Base-by-base conservation (phyloP, 2,329 filamentous ascomycete genomes). In the Cryphonectria parasitica region DNA sequence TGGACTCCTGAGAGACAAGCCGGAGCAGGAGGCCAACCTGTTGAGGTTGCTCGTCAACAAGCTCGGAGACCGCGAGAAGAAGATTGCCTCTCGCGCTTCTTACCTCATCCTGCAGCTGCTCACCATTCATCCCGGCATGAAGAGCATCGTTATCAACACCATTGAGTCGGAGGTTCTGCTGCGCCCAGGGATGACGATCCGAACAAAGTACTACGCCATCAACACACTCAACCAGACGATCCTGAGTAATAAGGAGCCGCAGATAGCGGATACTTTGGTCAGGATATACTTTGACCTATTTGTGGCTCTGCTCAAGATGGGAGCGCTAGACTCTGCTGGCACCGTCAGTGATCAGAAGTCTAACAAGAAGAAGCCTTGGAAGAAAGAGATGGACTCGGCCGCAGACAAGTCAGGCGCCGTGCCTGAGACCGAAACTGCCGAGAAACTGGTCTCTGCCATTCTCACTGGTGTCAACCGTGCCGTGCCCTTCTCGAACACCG, bases 211-310 rank as follows among this genome's bases (percentile, higher is more conserved):
- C 82, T 98, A 97, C 80, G 95, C 94, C 45, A 91, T 97, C 79
- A 98, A 98, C 79, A 98, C 96, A 0, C 86, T 99, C 65, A 99
- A 99, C 79, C 97, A 99, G 82, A 98, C 95, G 0, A 95, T 98
- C 65, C 82, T 99, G 65, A 97, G 93, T 79, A 88, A 83, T 68
- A 96, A 92, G 76, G 95, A 98, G 77, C 91, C 94, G 54, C 86
- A 89, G 25, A 87, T 97, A 25, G 95, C 95, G 10, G 91, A 92
- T 77, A 89, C 91, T 67, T 85, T 99, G 19, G 85, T 99, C 54
- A 90, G 93, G 67, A 95, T 98, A 61, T 99, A 98, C 83, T 99
- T 99, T 79, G 90, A 91, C 45, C 84, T 97, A 54, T 99, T 99
- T 77, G 88, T 97, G 19, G 86, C 90, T 17, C 84, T 98, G 43